phyloP scores from a whole-genome alignment of 345 rosid genomes.

The Syzygium jambos region DNA sequence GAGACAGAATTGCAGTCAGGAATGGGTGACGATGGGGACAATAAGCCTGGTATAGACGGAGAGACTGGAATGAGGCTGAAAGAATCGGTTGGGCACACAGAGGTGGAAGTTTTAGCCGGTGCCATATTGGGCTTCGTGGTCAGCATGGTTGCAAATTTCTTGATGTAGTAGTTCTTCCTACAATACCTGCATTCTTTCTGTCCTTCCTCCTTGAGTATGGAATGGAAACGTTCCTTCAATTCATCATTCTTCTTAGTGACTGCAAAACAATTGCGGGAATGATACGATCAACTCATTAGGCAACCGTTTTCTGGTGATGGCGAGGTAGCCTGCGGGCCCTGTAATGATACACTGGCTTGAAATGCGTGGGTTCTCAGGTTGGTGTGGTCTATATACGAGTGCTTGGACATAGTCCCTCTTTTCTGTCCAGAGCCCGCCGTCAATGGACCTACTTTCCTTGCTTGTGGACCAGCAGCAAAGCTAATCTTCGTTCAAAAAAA shows the following conservation, averaged over 20 bases:
- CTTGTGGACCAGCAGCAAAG: neutral
- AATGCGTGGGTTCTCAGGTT: neutral
- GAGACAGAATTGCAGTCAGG: neutral
- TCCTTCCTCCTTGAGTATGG: neutral
- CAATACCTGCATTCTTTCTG: neutral
- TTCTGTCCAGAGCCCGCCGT: neutral
- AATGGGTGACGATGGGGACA: neutral
- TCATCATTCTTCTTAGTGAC: neutral
- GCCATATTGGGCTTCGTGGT: conserved; percentile 64
- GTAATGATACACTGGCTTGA: neutral
- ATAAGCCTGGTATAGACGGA: neutral
- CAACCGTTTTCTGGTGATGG: neutral
- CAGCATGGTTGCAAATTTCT: conserved; percentile 33
- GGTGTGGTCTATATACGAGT: neutral
- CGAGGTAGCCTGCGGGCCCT: neutral
- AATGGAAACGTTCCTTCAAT: neutral
- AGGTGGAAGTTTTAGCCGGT: conserved; percentile 79
- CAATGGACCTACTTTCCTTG: neutral
- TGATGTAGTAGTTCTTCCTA: neutral
- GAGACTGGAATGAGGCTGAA: conserved; percentile 24
- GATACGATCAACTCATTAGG: neutral
- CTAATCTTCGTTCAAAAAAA: neutral
- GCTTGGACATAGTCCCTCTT: neutral
- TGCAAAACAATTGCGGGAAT: neutral
- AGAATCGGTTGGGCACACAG: conserved; percentile 84